Base-by-base conservation (phyloP, 2,329 filamentous ascomycete species). In the Clathrospora elynae region DNA sequence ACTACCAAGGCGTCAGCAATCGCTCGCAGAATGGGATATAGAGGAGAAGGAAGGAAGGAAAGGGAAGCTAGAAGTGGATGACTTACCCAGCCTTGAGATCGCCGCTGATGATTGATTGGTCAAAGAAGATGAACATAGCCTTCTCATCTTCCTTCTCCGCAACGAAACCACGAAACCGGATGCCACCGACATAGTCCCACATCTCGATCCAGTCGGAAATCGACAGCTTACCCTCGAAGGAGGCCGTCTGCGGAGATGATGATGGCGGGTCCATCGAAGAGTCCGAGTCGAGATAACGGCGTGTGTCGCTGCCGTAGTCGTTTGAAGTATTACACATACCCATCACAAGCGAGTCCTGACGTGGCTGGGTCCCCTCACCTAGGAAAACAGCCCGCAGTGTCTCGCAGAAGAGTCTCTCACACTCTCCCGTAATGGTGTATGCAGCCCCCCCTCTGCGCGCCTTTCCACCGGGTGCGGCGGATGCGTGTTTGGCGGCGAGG, bases 361-460 rank as follows among this genome's bases (percentile, higher is more conserved):
- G 76, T 73, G 75, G 81, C 80, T 77, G 73, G 76, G 84, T 85
- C 87, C 86, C 85, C 90, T 95, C 90, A 95, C 89, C 91, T 81
- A 87, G 88, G 84, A 96, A 96, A 79, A 88, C 87, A 78, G 85
- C 78, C 78, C 83, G 87, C 85, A 96, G 88, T 82, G 85, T 86
- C 86, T 92, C 90, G 78, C 91, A 96, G 84, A 96, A 95, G 86
- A 96, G 92, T 82, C 91, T 96, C 90, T 96, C 91, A 96, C 91
- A 95, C 89, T 96, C 90, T 90, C 87, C 90, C 88, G 87, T 90
- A 82, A 96, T 95, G 79, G 86, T 85, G 77, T 88, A 84, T 87
- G 89, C 85, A 86, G 90, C 90, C 90, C 90, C 90, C 88, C 87
- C 87, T 86, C 73, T 76, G 64, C 73, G 70, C 72, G 73, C 73